phyloP scores from a whole-genome alignment of 345 rosid genomes.

The Eucalyptus cloeziana region DNA sequence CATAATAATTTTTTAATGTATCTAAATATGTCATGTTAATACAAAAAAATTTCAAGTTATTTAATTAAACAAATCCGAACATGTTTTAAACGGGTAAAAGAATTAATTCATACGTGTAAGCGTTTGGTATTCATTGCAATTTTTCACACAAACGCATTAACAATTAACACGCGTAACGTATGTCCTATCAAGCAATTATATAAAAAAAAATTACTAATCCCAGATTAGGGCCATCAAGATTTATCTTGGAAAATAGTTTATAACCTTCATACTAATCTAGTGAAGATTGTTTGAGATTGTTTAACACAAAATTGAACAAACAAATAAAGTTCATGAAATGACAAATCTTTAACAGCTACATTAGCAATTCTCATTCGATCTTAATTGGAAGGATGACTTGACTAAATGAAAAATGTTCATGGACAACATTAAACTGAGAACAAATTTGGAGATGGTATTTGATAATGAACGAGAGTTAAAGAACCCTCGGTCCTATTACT shows the following conservation, averaged over 20 bases:
- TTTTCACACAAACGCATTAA: background rate
- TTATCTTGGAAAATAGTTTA: background rate
- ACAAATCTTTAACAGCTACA: background rate
- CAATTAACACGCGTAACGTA: accelerated
- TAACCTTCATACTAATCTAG: accelerated
- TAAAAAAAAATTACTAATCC: background rate
- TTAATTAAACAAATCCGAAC: accelerated
- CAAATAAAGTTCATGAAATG: background rate
- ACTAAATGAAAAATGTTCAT: background rate
- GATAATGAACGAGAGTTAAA: background rate
- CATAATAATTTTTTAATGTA: background rate
- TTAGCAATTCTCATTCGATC: background rate
- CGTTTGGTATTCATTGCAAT: background rate
- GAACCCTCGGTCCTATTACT: accelerated
- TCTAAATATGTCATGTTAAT: background rate
- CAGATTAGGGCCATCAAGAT: background rate
- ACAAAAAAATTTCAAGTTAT: background rate
- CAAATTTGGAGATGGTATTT: background rate
- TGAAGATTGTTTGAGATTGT: background rate
- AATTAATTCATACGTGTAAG: accelerated
- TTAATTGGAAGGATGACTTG: background rate
- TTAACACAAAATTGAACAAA: background rate
- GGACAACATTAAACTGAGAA: background rate
- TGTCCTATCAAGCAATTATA: background rate
- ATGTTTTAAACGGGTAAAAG: accelerated